These are phyloP conservation scores for Sphenostylis stenocarpa DNA, from an alignment of 306 rosid genomes.

Conservation along the genomic window DNA sequence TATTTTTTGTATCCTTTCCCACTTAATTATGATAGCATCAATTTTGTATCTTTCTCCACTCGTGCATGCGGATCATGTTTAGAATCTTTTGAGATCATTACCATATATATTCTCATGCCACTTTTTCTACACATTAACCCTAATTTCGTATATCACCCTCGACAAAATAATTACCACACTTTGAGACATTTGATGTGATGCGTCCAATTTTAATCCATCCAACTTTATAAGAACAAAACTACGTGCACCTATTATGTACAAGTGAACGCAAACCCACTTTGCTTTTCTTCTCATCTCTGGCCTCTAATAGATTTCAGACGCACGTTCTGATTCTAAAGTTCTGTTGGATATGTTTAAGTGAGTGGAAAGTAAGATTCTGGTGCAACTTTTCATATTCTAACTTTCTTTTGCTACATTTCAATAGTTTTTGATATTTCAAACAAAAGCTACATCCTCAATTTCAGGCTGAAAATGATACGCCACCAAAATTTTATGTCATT, in stretches of 20 bases:
- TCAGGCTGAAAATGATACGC: neutral
- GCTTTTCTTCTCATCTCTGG: neutral
- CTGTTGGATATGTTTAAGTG: neutral
- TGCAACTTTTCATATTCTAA: neutral
- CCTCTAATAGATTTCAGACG: neutral
- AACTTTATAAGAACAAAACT: neutral
- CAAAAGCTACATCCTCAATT: neutral
- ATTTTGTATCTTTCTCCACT: slow-evolving; percentile 23
- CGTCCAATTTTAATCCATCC: neutral
- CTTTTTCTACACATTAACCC: slow-evolving; percentile 23
- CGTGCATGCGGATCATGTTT: slow-evolving; percentile 37
- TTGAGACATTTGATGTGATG: slow-evolving; percentile 14
- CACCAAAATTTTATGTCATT: neutral
- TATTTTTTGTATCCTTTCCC: neutral
- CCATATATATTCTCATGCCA: slow-evolving; percentile 27
- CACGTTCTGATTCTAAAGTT: neutral
- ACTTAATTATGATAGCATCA: slow-evolving; percentile 22
- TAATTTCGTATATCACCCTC: neutral
- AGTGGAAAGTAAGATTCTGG: neutral
- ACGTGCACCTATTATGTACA: neutral
- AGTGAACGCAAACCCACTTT: neutral
- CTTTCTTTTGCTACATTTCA: neutral
- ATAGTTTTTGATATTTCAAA: neutral
- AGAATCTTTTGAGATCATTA: slow-evolving; percentile 37
- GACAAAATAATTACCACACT: slow-evolving; percentile 30